Evolutionary conservation across 2,329 filamentous ascomycete genomes (phyloP).

Genomic region (Aquanectria penicillioides): DNA sequence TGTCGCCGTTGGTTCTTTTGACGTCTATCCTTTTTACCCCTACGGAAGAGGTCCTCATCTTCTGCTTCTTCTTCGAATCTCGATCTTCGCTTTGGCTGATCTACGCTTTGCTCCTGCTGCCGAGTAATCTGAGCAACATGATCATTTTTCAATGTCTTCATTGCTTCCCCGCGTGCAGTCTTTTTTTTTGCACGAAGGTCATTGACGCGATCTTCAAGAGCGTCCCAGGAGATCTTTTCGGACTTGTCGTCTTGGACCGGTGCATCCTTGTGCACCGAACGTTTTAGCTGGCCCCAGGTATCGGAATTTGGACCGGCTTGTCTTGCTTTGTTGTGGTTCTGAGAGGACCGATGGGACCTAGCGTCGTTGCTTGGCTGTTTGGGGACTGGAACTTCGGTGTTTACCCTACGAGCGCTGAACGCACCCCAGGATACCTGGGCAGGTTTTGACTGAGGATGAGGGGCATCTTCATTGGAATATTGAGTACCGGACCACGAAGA

Average conservation of each 20-base stretch:
- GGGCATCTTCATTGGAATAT: background rate
- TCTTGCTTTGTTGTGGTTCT: background rate
- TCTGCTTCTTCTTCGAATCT: constrained; percentile 45
- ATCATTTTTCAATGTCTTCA: background rate
- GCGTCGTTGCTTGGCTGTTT: constrained; percentile 5
- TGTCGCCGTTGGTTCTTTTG: constrained; percentile 34
- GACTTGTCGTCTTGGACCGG: background rate
- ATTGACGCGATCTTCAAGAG: constrained; percentile 36
- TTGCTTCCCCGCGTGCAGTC: background rate
- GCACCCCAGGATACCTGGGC: constrained; percentile 33
- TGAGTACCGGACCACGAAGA: constrained; percentile 37
- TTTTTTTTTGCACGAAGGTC: constrained; percentile 27
- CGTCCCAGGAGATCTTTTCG: constrained; percentile 35
- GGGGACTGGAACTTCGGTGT: constrained; percentile 29
- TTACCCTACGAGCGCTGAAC: constrained; percentile 35
- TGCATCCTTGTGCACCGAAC: constrained; percentile 18
- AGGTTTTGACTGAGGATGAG: constrained; percentile 5
- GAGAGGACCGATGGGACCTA: background rate
- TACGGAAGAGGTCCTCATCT: constrained; percentile 17
- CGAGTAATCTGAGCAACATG: background rate
- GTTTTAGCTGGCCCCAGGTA: constrained; percentile 41
- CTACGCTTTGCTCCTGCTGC: constrained; percentile 19
- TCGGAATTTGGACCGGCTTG: constrained; percentile 2
- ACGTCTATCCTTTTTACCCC: constrained; percentile 41
- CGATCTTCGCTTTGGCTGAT: constrained; percentile 41